A percentile compares a stretch with the other conserved stretches of the same genome.
These are phyloP conservation scores for Pigoraptor vietnamica DNA, from an alignment of 78 protist genomes.

Conservation along the genomic window DNA sequence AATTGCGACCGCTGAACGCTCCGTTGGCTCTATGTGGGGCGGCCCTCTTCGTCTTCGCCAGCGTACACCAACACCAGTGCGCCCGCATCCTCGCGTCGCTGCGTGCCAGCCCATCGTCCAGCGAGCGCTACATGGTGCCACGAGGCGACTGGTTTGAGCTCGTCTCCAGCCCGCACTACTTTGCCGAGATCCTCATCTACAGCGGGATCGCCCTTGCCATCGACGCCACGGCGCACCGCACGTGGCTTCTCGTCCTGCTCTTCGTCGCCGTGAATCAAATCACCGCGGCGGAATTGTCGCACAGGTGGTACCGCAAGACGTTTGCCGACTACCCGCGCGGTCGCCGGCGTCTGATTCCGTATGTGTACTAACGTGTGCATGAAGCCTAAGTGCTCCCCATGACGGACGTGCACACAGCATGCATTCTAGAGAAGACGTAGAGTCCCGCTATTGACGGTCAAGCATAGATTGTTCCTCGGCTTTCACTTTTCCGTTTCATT, in stretches of 20 bases:
- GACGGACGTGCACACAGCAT: too few species aligned
- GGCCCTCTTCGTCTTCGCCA: background rate
- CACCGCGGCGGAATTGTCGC: background rate
- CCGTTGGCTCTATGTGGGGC: background rate
- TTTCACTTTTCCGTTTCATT: too few species aligned
- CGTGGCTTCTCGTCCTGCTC: background rate
- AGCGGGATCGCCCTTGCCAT: background rate
- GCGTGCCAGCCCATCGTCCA: background rate
- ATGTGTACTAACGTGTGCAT: background rate
- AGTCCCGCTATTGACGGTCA: too few species aligned
- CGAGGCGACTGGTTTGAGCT: constrained; percentile 28
- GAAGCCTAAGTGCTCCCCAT: too few species aligned
- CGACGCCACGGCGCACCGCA: background rate
- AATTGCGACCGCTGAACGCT: background rate
- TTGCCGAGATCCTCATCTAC: constrained; percentile 27
- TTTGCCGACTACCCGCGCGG: background rate
- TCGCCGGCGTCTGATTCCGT: background rate
- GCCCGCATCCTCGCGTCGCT: background rate
- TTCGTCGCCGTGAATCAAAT: background rate
- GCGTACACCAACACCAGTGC: background rate
- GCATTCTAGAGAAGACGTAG: too few species aligned
- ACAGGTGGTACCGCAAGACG: background rate
- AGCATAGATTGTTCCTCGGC: too few species aligned
- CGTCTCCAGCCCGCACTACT: constrained; percentile 19
- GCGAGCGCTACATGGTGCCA: background rate